Conservation (phyloP, 106 monocot genomes). For the Gastrodia elata region DNA sequence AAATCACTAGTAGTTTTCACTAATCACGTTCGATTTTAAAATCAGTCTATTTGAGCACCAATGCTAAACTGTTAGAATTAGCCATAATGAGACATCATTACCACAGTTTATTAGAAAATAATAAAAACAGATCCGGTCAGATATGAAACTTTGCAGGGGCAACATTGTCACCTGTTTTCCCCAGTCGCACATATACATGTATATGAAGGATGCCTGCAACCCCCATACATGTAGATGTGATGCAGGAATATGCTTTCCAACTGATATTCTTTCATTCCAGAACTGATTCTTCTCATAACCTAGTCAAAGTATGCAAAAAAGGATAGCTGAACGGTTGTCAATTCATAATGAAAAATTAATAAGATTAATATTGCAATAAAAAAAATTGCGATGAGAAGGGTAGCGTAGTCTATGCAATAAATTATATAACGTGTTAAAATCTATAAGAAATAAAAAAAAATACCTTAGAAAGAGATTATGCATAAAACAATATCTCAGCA, state of each 20-base stretch:
- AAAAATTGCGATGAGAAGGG: not conserved
- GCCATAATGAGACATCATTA: not conserved
- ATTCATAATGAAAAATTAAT: not conserved
- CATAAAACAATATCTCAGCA: not conserved
- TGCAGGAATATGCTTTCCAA: constrained; percentile 96
- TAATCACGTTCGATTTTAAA: not conserved
- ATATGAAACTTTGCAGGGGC: not conserved
- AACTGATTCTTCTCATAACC: constrained; percentile 76
- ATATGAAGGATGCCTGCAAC: constrained; percentile 92
- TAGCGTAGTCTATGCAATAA: not conserved
- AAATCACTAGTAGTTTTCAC: not conserved
- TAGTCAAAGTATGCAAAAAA: constrained; percentile 18
- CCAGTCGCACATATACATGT: constrained; percentile 99
- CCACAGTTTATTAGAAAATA: not conserved
- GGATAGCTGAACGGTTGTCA: not conserved
- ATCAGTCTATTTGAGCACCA: not conserved
- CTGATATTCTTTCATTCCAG: constrained; percentile 95
- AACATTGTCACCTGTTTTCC: constrained; percentile 61
- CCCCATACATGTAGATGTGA: constrained; percentile 96
- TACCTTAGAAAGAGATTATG: not conserved
- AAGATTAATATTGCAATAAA: constrained; percentile 3
- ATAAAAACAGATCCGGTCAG: not conserved
- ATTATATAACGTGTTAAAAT: not conserved
- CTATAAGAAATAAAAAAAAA: not conserved
- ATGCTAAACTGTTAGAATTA: not conserved